Base-by-base conservation (phyloP, 805 yeast species). In the Priceomyces carsonii region DNA sequence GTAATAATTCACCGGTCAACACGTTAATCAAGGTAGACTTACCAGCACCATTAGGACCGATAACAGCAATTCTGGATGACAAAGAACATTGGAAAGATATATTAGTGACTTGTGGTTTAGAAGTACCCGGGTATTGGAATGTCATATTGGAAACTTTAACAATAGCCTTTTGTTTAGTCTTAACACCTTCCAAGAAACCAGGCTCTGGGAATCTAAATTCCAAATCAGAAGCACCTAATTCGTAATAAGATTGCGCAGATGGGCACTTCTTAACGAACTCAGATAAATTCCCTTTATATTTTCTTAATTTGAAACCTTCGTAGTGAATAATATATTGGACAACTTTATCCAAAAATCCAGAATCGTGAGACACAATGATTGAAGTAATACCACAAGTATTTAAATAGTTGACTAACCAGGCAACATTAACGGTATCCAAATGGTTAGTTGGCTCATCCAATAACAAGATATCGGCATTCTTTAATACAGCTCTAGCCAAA, bases 11-110 rank as follows among this genome's bases (percentile, higher is more conserved):
- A 87, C 99, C 99, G 53, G 99, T 93, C 75, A 93, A 84, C 47
- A 93, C 97, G 69, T 93, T 93, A 71, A 93, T 91, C 76, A 93
- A 82, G 59, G 99, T 93, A 50, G 99, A 91, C 75, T 93, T 93
- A 85, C 99, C 99, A 67, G 99, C 99, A 87, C 99, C 99, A 75
- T 93, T 93, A 73, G 99, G 99, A 74, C 99, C 99, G 78, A 93
- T 91, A 69, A 93, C 98, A 57, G 99, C 99, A 86, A 93, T 93
- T 85, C 99, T 91, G 31, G 99, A 91, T 47, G 98, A 91, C 66
- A 93, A 79, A 50, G 99, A 93, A 81, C 96, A 89, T 80, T 93
- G 98, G 97, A 93, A 93, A 71, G 83, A 82, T 57, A 93, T 82
- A 74, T 86, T 89, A 42, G 66, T 45, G 58, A 93, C 77, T 80